Evolutionary conservation across 352 stramenopile genomes (phyloP).

Genomic region (Blastocystis sp.): DNA sequence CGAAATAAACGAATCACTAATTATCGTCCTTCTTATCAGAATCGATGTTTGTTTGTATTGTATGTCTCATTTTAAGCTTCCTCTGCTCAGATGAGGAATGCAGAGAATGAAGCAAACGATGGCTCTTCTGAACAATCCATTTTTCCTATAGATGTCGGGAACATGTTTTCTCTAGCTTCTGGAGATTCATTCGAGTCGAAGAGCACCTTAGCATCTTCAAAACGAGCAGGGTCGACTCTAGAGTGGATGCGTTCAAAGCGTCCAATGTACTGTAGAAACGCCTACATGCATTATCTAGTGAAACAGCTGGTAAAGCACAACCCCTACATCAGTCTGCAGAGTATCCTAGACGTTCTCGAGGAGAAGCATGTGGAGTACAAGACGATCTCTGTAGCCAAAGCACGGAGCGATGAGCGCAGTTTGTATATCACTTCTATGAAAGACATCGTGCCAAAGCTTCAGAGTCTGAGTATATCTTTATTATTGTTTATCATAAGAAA

Average conservation of each 20-base stretch:
- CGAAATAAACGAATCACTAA: not conserved
- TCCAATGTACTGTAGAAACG: slow-evolving; percentile 50
- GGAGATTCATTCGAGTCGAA: not conserved
- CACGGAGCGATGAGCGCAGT: not conserved
- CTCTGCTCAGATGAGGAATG: no score
- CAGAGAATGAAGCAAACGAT: no score
- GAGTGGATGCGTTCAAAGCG: slow-evolving; percentile 1
- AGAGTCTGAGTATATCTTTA: not conserved
- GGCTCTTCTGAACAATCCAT: no score
- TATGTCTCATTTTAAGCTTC: not conserved
- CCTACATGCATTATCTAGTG: slow-evolving; percentile 44
- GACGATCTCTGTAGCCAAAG: not conserved
- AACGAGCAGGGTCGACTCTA: not conserved
- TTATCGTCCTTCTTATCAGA: slow-evolving; percentile 44
- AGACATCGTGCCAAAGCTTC: not conserved
- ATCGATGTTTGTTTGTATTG: not conserved
- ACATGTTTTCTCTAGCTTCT: no score
- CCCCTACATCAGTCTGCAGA: slow-evolving; percentile 26
- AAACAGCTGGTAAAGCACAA: not conserved
- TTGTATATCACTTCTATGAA: slow-evolving; percentile 44
- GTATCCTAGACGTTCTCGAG: not conserved
- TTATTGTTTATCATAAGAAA: not conserved
- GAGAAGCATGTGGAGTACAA: slow-evolving; percentile 27
- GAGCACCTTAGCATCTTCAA: not conserved
- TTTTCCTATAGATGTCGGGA: no score